Percentiles rank a stretch among this genome's conserved stretches.
These are phyloP conservation scores for Moniliella sp. DNA, from an alignment of 1,284 basidiomycete genomes.

Conservation along the genomic window DNA sequence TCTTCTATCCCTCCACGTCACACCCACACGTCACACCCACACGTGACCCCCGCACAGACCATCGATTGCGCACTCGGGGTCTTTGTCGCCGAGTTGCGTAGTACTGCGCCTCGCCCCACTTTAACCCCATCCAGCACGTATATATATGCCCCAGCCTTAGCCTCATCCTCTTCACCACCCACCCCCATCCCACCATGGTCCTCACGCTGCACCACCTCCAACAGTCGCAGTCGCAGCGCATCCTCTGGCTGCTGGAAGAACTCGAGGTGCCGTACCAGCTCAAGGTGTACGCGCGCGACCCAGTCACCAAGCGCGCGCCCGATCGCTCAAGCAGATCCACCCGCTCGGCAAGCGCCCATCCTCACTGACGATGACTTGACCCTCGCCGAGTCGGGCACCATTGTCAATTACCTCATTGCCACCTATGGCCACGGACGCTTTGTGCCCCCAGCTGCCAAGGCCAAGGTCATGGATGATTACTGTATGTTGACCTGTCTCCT, in stretches of 20 bases:
- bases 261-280: constrained; percentile 24
- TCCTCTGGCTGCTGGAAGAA: constrained; percentile 32
- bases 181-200: too few relatives aligned
- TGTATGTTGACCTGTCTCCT: constrained; percentile 1
- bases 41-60: too few relatives aligned
- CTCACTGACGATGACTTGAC: constrained; percentile 19
- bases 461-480: constrained; percentile 16
- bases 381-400: constrained; percentile 28
- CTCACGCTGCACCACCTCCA: constrained; percentile 20
- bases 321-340: constrained; percentile 16
- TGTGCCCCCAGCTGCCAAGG: constrained; percentile 7
- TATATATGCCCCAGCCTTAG: too few relatives aligned
- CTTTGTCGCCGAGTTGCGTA: too few relatives aligned
- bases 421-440: constrained; percentile 22
- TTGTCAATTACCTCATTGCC: constrained; percentile 27
- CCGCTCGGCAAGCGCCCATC: constrained; percentile 28
- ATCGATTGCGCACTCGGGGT: too few relatives aligned
- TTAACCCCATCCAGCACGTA: too few relatives aligned
- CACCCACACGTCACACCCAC: too few relatives aligned
- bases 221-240: constrained; percentile 27
- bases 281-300: constrained; percentile 19
- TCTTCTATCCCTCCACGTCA: too few relatives aligned
- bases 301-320: constrained; percentile 13
- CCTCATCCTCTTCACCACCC: too few relatives aligned
- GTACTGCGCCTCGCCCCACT: too few relatives aligned